Percentiles rank a stretch among this genome's conserved stretches.
Evolutionary conservation across 257 asterid species (phyloP).

Genomic region (Nemophila menziesii): DNA sequence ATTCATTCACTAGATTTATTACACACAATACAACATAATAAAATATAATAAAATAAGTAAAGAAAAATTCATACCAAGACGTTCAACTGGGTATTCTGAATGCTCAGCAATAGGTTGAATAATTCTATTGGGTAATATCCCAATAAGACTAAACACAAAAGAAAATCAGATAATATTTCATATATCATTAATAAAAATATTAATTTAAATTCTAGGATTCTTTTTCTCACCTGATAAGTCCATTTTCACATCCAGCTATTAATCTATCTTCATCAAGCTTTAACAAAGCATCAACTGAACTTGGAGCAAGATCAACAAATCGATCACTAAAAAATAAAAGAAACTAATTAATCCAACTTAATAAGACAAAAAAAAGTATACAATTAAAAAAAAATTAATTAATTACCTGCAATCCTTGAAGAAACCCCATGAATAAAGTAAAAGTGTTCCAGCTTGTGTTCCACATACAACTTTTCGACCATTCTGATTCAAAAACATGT

Average conservation of each 20-base stretch:
- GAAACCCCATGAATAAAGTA: constrained; percentile 95
- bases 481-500: constrained; percentile 34
- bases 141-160: constrained; percentile 51
- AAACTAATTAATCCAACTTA: constrained; percentile 1
- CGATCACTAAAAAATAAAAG: constrained; percentile 55
- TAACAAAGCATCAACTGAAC: constrained; percentile 67
- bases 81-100: constrained; percentile 75
- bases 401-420: constrained; percentile 91
- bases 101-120: constrained; percentile 93
- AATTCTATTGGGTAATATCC: constrained; percentile 78
- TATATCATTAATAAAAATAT: constrained; percentile 2
- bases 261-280: constrained; percentile 96
- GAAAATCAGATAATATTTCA: constrained; percentile 1
- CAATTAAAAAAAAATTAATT: constrained; percentile 1
- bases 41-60: no score
- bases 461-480: constrained; percentile 84
- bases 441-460: constrained; percentile 58
- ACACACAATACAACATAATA: not conserved
- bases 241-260: constrained; percentile 77
- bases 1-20: constrained; percentile 8
- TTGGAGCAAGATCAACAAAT: constrained; percentile 74
- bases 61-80: constrained; percentile 73
- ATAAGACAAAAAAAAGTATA: constrained; percentile 4
- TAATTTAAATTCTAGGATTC: not conserved
- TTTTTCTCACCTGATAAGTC: constrained; percentile 53